Evolutionary conservation across 371 early-diverging fungal species (phyloP).

Genomic region (Encephalitozoon intestinalis): DNA sequence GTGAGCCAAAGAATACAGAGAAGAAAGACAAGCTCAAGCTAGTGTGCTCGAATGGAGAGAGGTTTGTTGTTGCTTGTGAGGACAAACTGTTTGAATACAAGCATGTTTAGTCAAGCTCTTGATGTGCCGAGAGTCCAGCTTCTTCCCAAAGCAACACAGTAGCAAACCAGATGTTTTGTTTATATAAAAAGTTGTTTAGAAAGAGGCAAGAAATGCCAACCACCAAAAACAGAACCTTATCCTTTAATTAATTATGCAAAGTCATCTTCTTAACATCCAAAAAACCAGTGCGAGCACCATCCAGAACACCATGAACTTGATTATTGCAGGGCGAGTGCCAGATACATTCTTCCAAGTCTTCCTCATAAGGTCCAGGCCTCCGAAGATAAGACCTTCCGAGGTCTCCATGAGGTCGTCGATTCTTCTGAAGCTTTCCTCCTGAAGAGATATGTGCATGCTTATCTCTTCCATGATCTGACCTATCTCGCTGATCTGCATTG

Average conservation of each 20-base stretch:
- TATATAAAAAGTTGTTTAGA: background rate
- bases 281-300: slow-evolving; percentile 40
- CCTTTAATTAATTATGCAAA: background rate
- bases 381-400: slow-evolving; percentile 23
- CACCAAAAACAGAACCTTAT: background rate
- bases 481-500: slow-evolving; percentile 59
- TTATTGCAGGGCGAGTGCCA: slow-evolving; percentile 31
- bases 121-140: background rate
- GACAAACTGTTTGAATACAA: slow-evolving; percentile 16
- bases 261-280: slow-evolving; percentile 34
- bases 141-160: background rate
- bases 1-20: slow-evolving; percentile 9
- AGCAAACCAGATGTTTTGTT: background rate
- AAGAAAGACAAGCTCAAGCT: slow-evolving; percentile 43
- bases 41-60: slow-evolving; percentile 32
- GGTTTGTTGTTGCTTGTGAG: slow-evolving; percentile 34
- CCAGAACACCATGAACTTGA: slow-evolving; percentile 54
- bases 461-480: slow-evolving; percentile 61
- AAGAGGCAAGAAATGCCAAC: background rate
- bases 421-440: slow-evolving; percentile 57
- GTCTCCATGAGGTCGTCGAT: slow-evolving; percentile 55
- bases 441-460: slow-evolving; percentile 58
- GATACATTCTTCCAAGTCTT: slow-evolving; percentile 34
- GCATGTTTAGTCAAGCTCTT: background rate
- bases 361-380: slow-evolving; percentile 32